phyloP scores from a whole-genome alignment of 2,329 filamentous ascomycete genomes.

The Fusarium sp. region DNA sequence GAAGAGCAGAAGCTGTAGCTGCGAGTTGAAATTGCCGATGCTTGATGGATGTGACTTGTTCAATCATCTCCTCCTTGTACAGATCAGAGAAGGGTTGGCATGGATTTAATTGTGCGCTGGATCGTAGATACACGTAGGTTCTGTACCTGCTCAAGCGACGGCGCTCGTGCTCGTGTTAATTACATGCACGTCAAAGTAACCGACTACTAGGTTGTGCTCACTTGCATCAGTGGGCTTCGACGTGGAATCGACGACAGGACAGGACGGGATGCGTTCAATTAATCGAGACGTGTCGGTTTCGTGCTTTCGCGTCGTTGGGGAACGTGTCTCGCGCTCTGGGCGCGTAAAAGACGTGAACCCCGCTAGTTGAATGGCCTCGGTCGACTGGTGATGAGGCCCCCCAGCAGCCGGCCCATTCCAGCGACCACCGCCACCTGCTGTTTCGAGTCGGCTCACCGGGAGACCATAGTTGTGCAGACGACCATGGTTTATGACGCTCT shows the following conservation, averaged over 20 bases:
- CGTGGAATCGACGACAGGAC: conserved; percentile 8
- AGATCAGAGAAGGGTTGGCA: not conserved
- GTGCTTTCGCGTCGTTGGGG: conserved; percentile 52
- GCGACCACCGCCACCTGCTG: conserved; percentile 8
- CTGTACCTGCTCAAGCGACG: conserved; percentile 18
- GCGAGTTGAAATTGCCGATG: not conserved
- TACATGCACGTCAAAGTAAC: conserved; percentile 39
- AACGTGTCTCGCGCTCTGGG: conserved; percentile 45
- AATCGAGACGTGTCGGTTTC: conserved; percentile 59
- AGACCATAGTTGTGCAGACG: conserved; percentile 7
- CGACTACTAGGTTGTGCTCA: conserved; percentile 36
- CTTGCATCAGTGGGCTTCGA: conserved; percentile 26
- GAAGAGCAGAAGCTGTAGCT: conserved; percentile 20
- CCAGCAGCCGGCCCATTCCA: conserved; percentile 16
- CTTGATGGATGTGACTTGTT: not conserved
- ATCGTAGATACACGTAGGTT: conserved; percentile 1
- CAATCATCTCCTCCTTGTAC: not conserved
- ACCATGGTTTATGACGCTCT: not conserved
- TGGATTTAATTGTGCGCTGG: conserved; percentile 3
- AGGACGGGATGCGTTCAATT: conserved; percentile 46
- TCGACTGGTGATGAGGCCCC: conserved; percentile 12
- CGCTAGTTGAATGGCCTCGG: not conserved
- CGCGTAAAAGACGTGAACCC: conserved; percentile 42
- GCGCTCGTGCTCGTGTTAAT: conserved; percentile 8
- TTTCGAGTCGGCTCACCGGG: conserved; percentile 14